Base-by-base conservation (phyloP, 2,329 filamentous ascomycete genomes). In the Periglandula ipomoeae region DNA sequence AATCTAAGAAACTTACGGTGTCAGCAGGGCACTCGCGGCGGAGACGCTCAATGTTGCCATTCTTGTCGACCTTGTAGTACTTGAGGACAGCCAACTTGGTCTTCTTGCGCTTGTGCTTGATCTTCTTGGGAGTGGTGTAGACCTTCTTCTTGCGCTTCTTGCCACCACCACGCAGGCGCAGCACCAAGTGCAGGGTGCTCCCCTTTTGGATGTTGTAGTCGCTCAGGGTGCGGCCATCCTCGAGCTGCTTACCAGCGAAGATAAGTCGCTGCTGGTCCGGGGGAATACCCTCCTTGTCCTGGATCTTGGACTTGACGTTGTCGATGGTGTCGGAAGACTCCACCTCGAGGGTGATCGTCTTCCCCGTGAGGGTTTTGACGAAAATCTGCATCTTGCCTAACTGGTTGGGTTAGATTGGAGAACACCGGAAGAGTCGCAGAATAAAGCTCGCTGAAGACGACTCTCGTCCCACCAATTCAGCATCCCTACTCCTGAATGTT, bases 41-140 rank as follows among this genome's bases (percentile, higher is more conserved):
- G 62, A 98, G 85, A 70, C 93, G 93, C 87, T 98, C 93, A 67
- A 98, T 97, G 86, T 97, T 97, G 76, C 94, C 93, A 68, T 98
- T 93, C 65, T 87, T 89, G 75, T 97, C 93, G 66, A 98, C 93
- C 88, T 98, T 98, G 88, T 98, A 98, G 88, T 98, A 98, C 86
- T 98, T 98, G 75, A 98, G 90, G 64, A 98, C 91, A 68, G 93
- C 93, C 74, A 98, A 80, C 87, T 98, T 98, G 84, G 87, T 95
- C 91, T 98, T 98, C 89, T 97, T 98, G 81, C 89, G 87, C 90
- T 98, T 98, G 86, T 98, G 93, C 93, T 98, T 98, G 87, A 98
- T 98, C 89, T 98, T 98, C 90, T 98, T 98, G 74, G 93, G 93
- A 68, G 93, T 98, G 72, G 89, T 97, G 87, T 98, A 98, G 64